A percentile compares a stretch with the other conserved stretches of the same genome.
Conservation (phyloP, 73 alveolate genomes). For the Breviolum minutum region DNA sequence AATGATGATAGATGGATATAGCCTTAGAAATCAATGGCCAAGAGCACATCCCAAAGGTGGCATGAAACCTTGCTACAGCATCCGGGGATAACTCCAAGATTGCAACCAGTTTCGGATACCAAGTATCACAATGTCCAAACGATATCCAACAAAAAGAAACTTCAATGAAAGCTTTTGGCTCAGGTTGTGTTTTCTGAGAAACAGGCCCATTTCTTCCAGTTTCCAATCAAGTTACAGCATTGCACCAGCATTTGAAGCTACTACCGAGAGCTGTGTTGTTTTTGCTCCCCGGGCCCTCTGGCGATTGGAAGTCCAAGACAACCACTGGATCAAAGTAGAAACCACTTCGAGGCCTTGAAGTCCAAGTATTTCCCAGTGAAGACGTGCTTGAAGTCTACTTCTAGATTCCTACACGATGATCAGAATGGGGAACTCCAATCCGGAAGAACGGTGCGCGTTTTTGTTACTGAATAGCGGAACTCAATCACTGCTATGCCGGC, state of each 20-base stretch:
- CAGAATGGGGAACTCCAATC: no score
- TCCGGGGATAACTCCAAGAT: no score
- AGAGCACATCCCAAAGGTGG: no score
- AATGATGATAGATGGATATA: constrained; percentile 97
- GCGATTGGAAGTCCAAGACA: constrained; percentile 97
- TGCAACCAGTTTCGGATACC: no score
- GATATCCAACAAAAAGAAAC: no score
- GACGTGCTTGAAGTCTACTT: background rate
- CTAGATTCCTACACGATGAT: background rate
- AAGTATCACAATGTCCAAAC: no score
- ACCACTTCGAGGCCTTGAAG: constrained; percentile 96
- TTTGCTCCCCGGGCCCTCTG: background rate
- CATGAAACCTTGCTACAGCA: no score
- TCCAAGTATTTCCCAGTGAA: background rate
- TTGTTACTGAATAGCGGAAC: background rate
- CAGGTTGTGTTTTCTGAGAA: no score
- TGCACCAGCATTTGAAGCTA: background rate
- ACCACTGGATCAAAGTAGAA: constrained; percentile 97
- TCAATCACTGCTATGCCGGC: background rate
- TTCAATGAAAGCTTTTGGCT: no score
- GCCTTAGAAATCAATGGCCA: background rate
- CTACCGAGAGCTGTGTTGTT: background rate
- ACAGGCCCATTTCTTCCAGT: no score
- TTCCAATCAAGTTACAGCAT: no score
- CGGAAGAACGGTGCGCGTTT: background rate